Evolutionary conservation across 441 rosid species (phyloP).

Genomic region (Metrosideros polymorpha): DNA sequence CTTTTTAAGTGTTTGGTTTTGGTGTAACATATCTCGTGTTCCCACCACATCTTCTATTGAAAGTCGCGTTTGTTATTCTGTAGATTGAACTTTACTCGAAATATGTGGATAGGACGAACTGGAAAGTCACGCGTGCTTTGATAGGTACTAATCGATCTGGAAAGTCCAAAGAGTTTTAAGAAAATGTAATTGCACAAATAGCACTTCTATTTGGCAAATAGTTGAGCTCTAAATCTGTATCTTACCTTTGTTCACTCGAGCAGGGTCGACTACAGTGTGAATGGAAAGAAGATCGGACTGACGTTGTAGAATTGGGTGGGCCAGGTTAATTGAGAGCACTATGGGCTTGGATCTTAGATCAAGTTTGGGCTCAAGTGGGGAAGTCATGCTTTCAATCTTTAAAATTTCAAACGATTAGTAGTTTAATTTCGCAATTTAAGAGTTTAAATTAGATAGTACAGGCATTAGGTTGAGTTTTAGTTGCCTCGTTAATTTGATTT

Average conservation of each 20-base stretch:
- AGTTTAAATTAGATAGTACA: neutral
- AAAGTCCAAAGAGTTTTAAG: neutral
- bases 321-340: neutral
- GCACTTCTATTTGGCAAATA: neutral
- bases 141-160: neutral
- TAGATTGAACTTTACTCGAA: rapidly evolving
- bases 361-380: neutral
- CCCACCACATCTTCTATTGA: neutral
- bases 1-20: neutral
- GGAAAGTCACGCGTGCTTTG: too few species aligned
- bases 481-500: neutral
- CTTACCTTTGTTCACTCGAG: neutral
- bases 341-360: neutral
- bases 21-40: neutral
- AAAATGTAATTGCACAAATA: neutral
- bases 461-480: neutral
- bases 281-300: neutral
- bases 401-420: neutral
- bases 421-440: neutral
- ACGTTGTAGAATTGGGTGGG: neutral
- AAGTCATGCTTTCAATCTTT: neutral
- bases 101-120: neutral
- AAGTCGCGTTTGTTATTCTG: neutral
- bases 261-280: neutral
- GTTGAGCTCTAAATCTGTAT: neutral